A percentile compares a stretch with the other conserved stretches of the same genome.
Conservation (phyloP, 257 asterid genomes). For the Thymus quinquecostatus region DNA sequence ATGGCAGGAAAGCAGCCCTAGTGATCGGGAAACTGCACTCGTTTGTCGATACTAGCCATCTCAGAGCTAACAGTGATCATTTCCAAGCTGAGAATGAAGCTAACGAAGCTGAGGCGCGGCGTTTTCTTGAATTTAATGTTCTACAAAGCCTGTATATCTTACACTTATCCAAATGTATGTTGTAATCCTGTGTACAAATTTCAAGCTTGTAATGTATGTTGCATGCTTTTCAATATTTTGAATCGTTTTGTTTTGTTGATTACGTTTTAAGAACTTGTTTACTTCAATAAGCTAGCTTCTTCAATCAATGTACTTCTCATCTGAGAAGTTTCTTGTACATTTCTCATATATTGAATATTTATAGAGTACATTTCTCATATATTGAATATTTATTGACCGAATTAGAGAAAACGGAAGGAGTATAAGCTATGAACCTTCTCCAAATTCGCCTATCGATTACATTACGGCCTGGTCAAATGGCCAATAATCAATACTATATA, state of each 20-base stretch:
- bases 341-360: too few species aligned
- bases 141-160: neutral
- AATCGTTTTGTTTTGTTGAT: neutral
- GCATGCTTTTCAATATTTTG: neutral
- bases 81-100: slow-evolving; percentile 29
- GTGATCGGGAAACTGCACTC: slow-evolving; percentile 17
- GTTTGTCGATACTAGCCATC: slow-evolving; percentile 4
- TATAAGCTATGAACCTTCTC: too few species aligned
- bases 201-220: neutral
- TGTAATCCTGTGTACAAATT: neutral
- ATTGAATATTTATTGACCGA: too few species aligned
- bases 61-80: slow-evolving; percentile 26
- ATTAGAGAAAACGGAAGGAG: too few species aligned
- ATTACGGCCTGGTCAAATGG: too few species aligned
- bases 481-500: too few species aligned
- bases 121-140: neutral
- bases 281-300: neutral
- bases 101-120: slow-evolving; percentile 37
- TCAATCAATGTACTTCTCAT: neutral
- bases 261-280: neutral
- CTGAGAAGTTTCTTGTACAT: neutral
- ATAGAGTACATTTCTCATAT: too few species aligned
- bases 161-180: neutral
- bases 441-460: too few species aligned
- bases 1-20: slow-evolving; percentile 19